Evolutionary conservation across 2,329 filamentous ascomycete species (phyloP).

Genomic region (Colletotrichum gigasporum): DNA sequence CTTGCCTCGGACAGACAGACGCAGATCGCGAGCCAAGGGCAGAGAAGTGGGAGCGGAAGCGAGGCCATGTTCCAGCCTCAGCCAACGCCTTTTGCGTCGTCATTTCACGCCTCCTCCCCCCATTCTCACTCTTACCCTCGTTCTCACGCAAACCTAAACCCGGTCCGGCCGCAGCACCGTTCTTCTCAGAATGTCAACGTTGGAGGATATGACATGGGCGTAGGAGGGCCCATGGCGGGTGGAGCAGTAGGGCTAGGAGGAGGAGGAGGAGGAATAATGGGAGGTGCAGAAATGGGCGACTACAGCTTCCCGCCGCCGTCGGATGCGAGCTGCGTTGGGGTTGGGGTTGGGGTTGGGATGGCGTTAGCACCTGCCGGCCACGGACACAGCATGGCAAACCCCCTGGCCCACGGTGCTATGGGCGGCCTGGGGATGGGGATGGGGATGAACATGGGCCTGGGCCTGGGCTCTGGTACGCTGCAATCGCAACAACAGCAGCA

Average conservation of each 20-base stretch:
- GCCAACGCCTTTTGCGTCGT: slow-evolving; percentile 57
- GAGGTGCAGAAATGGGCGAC: neutral
- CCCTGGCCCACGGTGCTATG: slow-evolving; percentile 1
- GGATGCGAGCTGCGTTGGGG: neutral
- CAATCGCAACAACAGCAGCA: slow-evolving; percentile 18
- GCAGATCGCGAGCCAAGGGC: neutral
- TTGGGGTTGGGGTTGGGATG: slow-evolving; percentile 8
- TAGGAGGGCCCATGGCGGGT: neutral
- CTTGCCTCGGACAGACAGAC: neutral
- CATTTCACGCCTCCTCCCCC: slow-evolving; percentile 41
- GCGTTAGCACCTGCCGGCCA: neutral
- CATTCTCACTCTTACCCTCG: neutral
- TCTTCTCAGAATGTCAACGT: neutral
- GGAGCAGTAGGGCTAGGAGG: neutral
- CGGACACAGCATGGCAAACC: slow-evolving; percentile 1
- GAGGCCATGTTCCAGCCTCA: slow-evolving; percentile 64
- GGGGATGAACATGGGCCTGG: neutral
- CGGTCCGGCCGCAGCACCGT: neutral
- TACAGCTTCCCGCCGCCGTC: slow-evolving; percentile 7
- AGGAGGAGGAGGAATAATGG: neutral
- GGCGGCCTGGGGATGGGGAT: neutral
- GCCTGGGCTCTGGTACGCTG: neutral
- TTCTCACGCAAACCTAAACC: neutral
- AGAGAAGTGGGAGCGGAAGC: neutral
- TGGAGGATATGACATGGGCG: neutral